Conservation (phyloP, 192 early-diverging fungal genomes). For the Geranomyces michiganensis region DNA sequence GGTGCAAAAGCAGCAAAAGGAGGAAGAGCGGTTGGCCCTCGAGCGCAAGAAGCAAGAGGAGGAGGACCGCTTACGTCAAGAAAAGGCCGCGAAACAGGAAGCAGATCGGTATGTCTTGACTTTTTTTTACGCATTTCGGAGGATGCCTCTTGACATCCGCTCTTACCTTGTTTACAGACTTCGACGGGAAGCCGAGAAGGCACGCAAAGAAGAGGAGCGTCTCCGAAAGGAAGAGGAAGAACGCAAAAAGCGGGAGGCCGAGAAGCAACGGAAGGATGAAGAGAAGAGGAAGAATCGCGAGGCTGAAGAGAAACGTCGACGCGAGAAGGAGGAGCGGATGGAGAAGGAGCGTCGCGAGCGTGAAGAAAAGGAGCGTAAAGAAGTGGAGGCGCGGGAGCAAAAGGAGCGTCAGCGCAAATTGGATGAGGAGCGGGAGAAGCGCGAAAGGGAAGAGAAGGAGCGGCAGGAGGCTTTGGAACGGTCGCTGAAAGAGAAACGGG, state of each 20-base stretch:
- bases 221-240: constrained; percentile 50
- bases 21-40: constrained; percentile 63
- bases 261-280: constrained; percentile 64
- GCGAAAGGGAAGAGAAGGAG: constrained; percentile 35
- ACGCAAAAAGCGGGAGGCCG: constrained; percentile 54
- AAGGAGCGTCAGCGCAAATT: constrained; percentile 59
- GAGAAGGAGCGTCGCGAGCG: constrained; percentile 49
- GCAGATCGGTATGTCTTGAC: constrained; percentile 35
- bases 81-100: constrained; percentile 45
- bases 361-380: constrained; percentile 59
- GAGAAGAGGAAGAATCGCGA: constrained; percentile 54
- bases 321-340: constrained; percentile 52
- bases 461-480: constrained; percentile 50
- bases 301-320: constrained; percentile 36
- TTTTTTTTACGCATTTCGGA: not conserved
- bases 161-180: constrained; percentile 32
- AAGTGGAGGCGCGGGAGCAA: constrained; percentile 49
- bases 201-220: constrained; percentile 40
- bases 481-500: constrained; percentile 20
- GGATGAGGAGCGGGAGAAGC: constrained; percentile 39
- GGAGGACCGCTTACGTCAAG: constrained; percentile 43
- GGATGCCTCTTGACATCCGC: constrained; percentile 11
- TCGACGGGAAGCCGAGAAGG: constrained; percentile 53
- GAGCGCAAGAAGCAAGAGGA: constrained; percentile 46
- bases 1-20: constrained; percentile 69